phyloP scores from a whole-genome alignment of 2,329 filamentous ascomycete genomes.

The Lecanicillium sp. region DNA sequence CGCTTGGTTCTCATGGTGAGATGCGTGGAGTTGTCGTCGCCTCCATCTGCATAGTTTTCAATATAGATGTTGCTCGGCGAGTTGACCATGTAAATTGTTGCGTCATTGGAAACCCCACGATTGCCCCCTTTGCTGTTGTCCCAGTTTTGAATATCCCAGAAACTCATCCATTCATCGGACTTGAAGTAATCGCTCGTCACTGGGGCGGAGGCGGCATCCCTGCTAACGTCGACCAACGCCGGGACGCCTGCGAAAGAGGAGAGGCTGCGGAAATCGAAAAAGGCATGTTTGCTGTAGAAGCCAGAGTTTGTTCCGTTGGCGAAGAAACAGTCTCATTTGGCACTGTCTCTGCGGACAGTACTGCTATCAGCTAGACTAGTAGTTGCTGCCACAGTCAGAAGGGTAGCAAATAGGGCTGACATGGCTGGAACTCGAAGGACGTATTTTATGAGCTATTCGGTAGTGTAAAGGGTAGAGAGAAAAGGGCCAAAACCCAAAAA shows the following conservation, averaged over 20 bases:
- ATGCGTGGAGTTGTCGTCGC: slow-evolving; percentile 30
- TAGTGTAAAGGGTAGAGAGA: too few relatives aligned
- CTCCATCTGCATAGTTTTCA: slow-evolving; percentile 30
- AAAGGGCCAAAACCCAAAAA: too few relatives aligned
- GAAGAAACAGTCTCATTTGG: slow-evolving; percentile 36
- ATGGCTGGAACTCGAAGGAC: too few relatives aligned
- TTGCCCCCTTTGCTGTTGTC: slow-evolving; percentile 23
- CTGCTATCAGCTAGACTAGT: too few relatives aligned
- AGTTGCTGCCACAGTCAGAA: too few relatives aligned
- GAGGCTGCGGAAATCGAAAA: slow-evolving; percentile 42
- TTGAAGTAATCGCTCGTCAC: slow-evolving; percentile 31
- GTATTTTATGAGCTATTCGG: too few relatives aligned
- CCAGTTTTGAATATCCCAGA: slow-evolving; percentile 20
- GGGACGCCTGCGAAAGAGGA: slow-evolving; percentile 29
- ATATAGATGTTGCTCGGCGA: slow-evolving; percentile 38
- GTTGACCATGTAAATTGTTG: slow-evolving; percentile 28
- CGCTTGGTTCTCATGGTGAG: slow-evolving; percentile 40
- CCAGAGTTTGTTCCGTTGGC: slow-evolving; percentile 34
- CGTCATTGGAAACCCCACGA: slow-evolving; percentile 17
- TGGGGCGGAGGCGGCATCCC: slow-evolving; percentile 18
- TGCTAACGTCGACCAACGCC: slow-evolving; percentile 18
- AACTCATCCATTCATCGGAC: slow-evolving; percentile 22
- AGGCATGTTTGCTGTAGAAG: slow-evolving; percentile 37
- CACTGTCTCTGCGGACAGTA: too few relatives aligned
- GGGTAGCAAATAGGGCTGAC: too few relatives aligned